phyloP scores from a whole-genome alignment of 108 stramenopile species.

The Nitzschia sp. region DNA sequence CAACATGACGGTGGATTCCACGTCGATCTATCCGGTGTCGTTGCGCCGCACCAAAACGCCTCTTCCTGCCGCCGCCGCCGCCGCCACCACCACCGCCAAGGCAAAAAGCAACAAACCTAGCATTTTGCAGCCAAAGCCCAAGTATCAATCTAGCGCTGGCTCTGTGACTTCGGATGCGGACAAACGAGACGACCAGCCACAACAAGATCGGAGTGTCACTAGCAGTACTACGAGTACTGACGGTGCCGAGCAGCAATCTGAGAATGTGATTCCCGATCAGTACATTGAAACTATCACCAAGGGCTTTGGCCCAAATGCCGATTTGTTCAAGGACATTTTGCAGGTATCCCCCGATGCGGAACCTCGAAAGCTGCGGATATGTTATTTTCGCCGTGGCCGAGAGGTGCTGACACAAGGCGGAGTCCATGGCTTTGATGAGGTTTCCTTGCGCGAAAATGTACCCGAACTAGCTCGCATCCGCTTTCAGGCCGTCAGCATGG shows the following conservation, averaged over 20 bases:
- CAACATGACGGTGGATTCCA: no score
- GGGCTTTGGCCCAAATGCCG: slow-evolving; percentile 11
- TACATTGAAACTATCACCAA: slow-evolving; percentile 22
- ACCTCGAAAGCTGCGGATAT: slow-evolving; percentile 56
- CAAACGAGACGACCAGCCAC: not conserved
- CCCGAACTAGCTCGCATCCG: slow-evolving; percentile 19
- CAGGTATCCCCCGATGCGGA: slow-evolving; percentile 26
- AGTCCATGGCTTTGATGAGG: not conserved
- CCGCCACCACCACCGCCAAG: no score
- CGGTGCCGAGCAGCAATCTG: not conserved
- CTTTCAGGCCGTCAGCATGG: slow-evolving; percentile 55
- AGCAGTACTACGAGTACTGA: not conserved
- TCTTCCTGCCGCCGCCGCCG: no score
- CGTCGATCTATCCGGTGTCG: no score
- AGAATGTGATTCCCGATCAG: slow-evolving; percentile 7
- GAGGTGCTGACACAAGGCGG: slow-evolving; percentile 33
- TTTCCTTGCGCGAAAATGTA: not conserved
- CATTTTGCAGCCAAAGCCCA: slow-evolving; percentile 14
- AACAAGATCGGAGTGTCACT: not conserved
- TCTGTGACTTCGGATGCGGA: not conserved
- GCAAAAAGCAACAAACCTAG: no score
- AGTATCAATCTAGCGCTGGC: not conserved
- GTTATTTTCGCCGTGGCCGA: slow-evolving; percentile 64
- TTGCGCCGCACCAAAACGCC: no score
- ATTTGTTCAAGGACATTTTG: slow-evolving; percentile 36